A percentile compares a stretch with the other conserved stretches of the same genome.
phyloP scores from a whole-genome alignment of 2,329 filamentous ascomycete genomes.

The Curvularia spicifera region DNA sequence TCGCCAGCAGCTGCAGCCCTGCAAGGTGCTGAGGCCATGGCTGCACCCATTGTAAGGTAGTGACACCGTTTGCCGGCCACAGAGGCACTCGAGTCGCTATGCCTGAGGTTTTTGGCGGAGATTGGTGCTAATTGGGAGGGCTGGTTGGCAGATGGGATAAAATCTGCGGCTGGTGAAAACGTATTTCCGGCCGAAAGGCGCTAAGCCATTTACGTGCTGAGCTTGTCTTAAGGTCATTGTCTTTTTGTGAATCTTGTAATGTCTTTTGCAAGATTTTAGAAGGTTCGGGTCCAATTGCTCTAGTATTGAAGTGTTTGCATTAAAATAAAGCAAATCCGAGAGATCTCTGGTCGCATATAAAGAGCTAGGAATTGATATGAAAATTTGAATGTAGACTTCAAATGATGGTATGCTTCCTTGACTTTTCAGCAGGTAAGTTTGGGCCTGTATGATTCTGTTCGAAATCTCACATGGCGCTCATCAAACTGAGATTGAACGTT shows the following conservation, averaged over 20 bases:
- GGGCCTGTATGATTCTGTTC: too few species aligned
- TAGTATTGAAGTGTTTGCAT: too few species aligned
- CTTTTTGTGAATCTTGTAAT: background rate
- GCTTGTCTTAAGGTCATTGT: background rate
- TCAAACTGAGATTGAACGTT: background rate
- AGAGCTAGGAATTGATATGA: background rate
- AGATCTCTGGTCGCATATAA: background rate
- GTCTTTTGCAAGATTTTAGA: background rate
- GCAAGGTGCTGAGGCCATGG: constrained; percentile 6
- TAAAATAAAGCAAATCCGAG: background rate
- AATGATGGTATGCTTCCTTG: background rate
- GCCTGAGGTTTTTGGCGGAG: constrained; percentile 12
- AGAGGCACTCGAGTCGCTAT: constrained; percentile 12
- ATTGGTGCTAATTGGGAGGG: constrained; percentile 14
- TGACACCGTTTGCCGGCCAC: background rate
- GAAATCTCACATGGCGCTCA: background rate
- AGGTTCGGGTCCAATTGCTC: background rate
- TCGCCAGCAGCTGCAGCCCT: constrained; percentile 6
- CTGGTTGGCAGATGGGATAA: constrained; percentile 17
- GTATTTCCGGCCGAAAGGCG: constrained; percentile 22
- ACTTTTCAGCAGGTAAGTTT: background rate
- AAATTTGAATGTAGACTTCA: background rate
- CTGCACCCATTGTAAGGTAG: constrained; percentile 12
- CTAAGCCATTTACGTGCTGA: constrained; percentile 2
- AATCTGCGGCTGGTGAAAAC: constrained; percentile 22